A percentile compares a stretch with the other conserved stretches of the same genome.
phyloP scores from a whole-genome alignment of 2,329 filamentous ascomycete genomes.

The Pseudocercospora cruenta region DNA sequence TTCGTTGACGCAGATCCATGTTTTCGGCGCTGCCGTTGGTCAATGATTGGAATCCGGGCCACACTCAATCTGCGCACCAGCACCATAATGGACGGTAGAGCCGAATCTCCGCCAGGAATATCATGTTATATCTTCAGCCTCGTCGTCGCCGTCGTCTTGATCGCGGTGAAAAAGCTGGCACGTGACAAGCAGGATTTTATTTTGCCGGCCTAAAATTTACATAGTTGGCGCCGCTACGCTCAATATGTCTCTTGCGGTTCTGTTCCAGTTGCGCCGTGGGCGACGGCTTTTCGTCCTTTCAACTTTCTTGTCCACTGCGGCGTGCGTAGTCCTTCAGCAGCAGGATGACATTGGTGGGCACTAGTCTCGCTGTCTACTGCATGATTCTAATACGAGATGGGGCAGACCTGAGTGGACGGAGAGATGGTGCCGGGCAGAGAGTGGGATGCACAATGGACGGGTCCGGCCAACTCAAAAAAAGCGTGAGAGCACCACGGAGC shows the following conservation, averaged over 20 bases:
- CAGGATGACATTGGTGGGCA: background rate
- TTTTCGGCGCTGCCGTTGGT: constrained; percentile 11
- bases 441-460: too few relatives aligned
- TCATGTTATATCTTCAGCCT: background rate
- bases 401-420: background rate
- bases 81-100: constrained; percentile 12
- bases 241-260: background rate
- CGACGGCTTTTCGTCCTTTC: background rate
- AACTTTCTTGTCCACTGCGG: background rate
- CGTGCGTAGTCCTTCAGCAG: background rate
- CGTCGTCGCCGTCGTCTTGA: background rate
- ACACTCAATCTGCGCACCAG: constrained; percentile 8
- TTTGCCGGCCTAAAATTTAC: background rate
- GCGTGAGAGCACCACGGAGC: background rate
- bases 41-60: constrained; percentile 5
- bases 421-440: too few relatives aligned
- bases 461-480: background rate
- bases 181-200: background rate
- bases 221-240: background rate
- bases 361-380: background rate
- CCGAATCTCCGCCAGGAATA: background rate
- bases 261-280: background rate
- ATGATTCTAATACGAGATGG: background rate
- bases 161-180: background rate
- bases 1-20: constrained; percentile 1